Evolutionary conservation across 2,329 filamentous ascomycete genomes (phyloP).

Genomic region (Grosmannia serpens): DNA sequence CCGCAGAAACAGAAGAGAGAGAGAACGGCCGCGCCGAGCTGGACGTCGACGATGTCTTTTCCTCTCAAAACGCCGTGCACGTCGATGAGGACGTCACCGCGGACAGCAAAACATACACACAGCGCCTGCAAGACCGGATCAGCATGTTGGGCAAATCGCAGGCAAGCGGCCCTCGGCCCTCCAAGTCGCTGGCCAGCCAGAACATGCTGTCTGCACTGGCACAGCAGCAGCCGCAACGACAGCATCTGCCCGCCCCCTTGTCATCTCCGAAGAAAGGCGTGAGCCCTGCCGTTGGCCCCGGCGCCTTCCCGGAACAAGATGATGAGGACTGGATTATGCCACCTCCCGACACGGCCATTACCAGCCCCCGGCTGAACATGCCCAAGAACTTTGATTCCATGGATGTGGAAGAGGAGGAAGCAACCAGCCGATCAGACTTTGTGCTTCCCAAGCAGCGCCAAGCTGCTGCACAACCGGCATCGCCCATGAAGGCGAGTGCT

Average conservation of each 20-base stretch:
- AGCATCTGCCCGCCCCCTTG: conserved; percentile 11
- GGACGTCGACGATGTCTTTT: conserved; percentile 34
- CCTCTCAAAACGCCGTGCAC: conserved; percentile 31
- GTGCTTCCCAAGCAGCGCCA: conserved; percentile 29
- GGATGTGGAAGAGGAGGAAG: not conserved
- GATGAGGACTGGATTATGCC: conserved; percentile 54
- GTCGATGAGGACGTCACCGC: conserved; percentile 36
- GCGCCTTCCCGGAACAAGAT: conserved; percentile 48
- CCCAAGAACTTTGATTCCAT: conserved; percentile 42
- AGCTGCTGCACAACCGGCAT: conserved; percentile 17
- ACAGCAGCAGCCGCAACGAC: conserved; percentile 22
- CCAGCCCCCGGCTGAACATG: conserved; percentile 38
- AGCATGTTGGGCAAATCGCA: conserved; percentile 55
- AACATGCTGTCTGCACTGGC: conserved; percentile 14
- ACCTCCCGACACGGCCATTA: conserved; percentile 30
- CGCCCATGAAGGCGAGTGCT: conserved; percentile 21
- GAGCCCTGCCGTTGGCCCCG: conserved; percentile 31
- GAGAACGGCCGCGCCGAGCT: conserved; percentile 33
- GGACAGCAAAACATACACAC: conserved; percentile 85
- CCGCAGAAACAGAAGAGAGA: conserved; percentile 27
- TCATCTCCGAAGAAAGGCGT: conserved; percentile 4
- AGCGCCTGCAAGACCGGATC: conserved; percentile 85
- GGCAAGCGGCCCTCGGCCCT: conserved; percentile 31
- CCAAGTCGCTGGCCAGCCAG: conserved; percentile 34
- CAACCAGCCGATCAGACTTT: conserved; percentile 28